These are phyloP conservation scores for Ogataea nitratoaversa DNA, from an alignment of 805 yeast genomes.

Conservation along the genomic window DNA sequence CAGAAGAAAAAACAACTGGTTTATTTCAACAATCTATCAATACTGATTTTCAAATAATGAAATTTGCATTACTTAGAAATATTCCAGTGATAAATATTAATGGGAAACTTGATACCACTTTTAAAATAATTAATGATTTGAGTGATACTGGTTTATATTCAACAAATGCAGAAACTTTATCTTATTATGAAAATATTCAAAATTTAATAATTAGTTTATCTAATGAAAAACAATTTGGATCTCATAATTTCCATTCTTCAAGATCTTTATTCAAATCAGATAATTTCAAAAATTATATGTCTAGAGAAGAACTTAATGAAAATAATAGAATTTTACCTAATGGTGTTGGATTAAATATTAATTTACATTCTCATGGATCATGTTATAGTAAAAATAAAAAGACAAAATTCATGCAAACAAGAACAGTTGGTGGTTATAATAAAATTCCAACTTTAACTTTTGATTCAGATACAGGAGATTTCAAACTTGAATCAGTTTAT, in stretches of 20 bases:
- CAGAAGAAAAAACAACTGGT: slow-evolving; percentile 41
- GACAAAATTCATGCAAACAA: slow-evolving; percentile 36
- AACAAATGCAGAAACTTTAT: slow-evolving; percentile 5
- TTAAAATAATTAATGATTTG: slow-evolving; percentile 3
- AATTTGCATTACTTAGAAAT: slow-evolving; percentile 17
- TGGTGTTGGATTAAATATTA: slow-evolving; percentile 45
- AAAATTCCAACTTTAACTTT: slow-evolving; percentile 15
- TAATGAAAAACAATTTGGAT: slow-evolving; percentile 4
- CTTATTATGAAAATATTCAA: slow-evolving; percentile 12
- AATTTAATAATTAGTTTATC: slow-evolving; percentile 10
- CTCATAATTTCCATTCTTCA: slow-evolving; percentile 21
- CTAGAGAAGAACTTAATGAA: slow-evolving; percentile 9
- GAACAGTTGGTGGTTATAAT: slow-evolving; percentile 38
- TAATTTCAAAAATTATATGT: slow-evolving; percentile 4
- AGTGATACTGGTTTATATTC: slow-evolving; percentile 12
- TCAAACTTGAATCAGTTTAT: slow-evolving; percentile 11
- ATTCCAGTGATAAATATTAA: slow-evolving; percentile 22
- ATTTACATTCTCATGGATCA: slow-evolving; percentile 29
- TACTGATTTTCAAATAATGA: slow-evolving; percentile 17
- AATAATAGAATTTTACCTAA: slow-evolving; percentile 37
- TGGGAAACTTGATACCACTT: slow-evolving; percentile 4
- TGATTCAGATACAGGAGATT: slow-evolving; percentile 6
- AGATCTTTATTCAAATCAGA: slow-evolving; percentile 8
- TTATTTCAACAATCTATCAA: slow-evolving; percentile 25
- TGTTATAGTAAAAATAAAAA: slow-evolving; percentile 35